Percentiles rank a stretch among this genome's conserved stretches.
These are phyloP conservation scores for Chlamydomonas incerta DNA, from an alignment of 139 green algal species.

Conservation along the genomic window DNA sequence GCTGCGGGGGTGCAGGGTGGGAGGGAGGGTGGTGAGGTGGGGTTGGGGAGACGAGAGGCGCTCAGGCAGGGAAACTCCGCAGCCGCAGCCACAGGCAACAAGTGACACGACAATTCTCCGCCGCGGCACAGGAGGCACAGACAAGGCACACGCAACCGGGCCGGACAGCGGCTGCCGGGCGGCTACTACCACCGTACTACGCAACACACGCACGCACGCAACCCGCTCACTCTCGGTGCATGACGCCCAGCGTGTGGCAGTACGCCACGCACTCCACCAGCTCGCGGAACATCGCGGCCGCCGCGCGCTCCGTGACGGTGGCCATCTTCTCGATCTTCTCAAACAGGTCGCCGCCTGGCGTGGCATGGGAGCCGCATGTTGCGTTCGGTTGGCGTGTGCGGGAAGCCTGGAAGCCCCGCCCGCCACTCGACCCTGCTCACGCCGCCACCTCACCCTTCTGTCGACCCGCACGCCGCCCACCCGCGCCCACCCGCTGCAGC, in stretches of 20 bases:
- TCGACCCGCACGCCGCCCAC: too few species aligned
- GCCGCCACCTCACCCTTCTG: too few species aligned
- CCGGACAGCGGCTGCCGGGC: too few species aligned
- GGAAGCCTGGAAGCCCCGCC: background rate
- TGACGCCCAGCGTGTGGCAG: slow-evolving; percentile 56
- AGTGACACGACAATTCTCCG: too few species aligned
- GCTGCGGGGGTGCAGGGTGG: background rate
- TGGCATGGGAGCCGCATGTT: background rate
- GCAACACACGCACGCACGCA: background rate
- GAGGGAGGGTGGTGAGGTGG: background rate
- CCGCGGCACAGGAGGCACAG: too few species aligned
- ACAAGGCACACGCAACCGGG: too few species aligned
- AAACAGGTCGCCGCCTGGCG: slow-evolving; percentile 39
- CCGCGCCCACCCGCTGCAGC: too few species aligned
- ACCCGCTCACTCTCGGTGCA: slow-evolving; percentile 46
- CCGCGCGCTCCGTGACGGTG: slow-evolving; percentile 29
- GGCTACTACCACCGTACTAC: too few species aligned
- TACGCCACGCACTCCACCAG: slow-evolving; percentile 55
- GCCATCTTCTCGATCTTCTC: slow-evolving; percentile 12
- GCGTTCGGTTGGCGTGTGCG: background rate
- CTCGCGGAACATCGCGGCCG: slow-evolving; percentile 14
- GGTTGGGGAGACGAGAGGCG: background rate
- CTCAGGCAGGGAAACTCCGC: background rate
- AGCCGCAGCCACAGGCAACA: too few species aligned
- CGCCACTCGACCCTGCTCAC: too few species aligned